Conservation (phyloP, 805 yeast species). For the Yamadazyma sp. region DNA sequence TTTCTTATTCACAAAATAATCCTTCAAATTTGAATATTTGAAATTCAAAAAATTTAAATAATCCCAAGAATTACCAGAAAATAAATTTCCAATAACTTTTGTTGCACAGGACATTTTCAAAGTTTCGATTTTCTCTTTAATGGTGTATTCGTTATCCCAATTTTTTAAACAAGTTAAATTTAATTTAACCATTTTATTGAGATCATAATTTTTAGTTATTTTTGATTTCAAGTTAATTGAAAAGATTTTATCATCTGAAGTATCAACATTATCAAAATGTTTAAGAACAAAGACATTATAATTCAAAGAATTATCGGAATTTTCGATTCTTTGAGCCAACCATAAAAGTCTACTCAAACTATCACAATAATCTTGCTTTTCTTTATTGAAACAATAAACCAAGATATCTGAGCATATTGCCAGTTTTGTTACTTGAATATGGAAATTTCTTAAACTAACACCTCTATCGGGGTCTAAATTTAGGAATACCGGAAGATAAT, state of each 20-base stretch:
- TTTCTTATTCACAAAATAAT: conserved; percentile 9
- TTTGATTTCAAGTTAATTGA: conserved; percentile 7
- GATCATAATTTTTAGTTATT: conserved; percentile 9
- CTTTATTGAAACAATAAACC: conserved; percentile 59
- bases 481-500: conserved; percentile 50
- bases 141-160: conserved; percentile 67
- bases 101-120: conserved; percentile 82
- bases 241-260: neutral
- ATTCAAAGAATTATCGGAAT: conserved; percentile 1
- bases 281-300: conserved; percentile 14
- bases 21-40: conserved; percentile 9
- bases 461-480: conserved; percentile 69
- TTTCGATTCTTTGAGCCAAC: conserved; percentile 33
- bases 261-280: conserved; percentile 2
- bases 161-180: conserved; percentile 10
- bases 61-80: conserved; percentile 85
- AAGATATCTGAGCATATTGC: conserved; percentile 72
- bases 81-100: conserved; percentile 50
- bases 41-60: conserved; percentile 40
- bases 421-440: conserved; percentile 78
- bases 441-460: conserved; percentile 77
- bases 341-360: conserved; percentile 32
- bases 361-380: conserved; percentile 7
- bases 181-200: conserved; percentile 11
- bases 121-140: conserved; percentile 80